Percentiles rank a stretch among this genome's conserved stretches.
Evolutionary conservation across 176 grass and related monocot species (phyloP).

Genomic region (Avena insularis): DNA sequence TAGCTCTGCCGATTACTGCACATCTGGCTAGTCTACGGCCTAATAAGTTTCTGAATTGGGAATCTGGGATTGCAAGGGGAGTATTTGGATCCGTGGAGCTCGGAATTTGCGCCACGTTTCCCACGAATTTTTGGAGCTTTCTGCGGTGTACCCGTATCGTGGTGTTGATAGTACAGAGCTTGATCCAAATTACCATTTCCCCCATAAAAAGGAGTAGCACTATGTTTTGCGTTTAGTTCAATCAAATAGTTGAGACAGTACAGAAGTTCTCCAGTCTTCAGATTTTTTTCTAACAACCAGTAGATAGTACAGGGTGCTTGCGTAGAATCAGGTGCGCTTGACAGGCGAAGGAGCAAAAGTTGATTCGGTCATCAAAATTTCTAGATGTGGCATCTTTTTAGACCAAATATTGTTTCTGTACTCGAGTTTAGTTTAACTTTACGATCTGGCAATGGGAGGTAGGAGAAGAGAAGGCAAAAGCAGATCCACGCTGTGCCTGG

Average conservation of each 20-base stretch:
- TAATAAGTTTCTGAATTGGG: conserved; percentile 26
- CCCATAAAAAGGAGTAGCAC: background rate
- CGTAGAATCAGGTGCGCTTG: background rate
- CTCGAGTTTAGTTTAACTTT: conserved; percentile 35
- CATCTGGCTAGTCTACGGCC: conserved; percentile 13
- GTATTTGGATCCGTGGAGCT: conserved; percentile 38
- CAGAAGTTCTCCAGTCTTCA: conserved; percentile 13
- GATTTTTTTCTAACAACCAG: background rate
- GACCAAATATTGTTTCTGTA: background rate
- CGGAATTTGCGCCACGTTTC: conserved; percentile 49
- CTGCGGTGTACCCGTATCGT: background rate
- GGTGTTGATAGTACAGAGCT: conserved; percentile 6
- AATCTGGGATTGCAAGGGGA: conserved; percentile 32
- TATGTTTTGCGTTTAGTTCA: conserved; percentile 13
- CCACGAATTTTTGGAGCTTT: conserved; percentile 45
- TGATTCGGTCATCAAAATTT: background rate
- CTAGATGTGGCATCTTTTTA: background rate
- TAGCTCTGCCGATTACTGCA: background rate
- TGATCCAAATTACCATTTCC: conserved; percentile 18
- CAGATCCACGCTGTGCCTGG: conserved; percentile 28
- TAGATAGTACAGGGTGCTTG: background rate
- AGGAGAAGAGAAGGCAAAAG: conserved; percentile 27
- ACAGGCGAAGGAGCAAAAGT: background rate
- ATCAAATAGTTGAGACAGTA: background rate
- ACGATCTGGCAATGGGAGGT: conserved; percentile 39